phyloP scores from a whole-genome alignment of 1,139 yeast genomes.

The Yamadazyma triangularis region DNA sequence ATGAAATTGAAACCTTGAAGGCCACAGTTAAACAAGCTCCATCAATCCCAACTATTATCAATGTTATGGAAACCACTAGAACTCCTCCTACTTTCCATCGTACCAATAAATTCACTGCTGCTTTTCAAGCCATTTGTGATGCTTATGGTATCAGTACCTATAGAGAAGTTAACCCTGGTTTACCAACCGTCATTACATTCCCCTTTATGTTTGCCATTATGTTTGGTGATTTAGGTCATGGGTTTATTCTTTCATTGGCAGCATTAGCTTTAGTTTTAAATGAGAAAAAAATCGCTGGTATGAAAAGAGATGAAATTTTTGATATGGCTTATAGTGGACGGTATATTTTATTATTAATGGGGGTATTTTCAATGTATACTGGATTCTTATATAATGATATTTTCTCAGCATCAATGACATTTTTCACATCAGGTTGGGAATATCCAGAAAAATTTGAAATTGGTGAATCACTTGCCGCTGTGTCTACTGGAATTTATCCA shows the following conservation, averaged over 20 bases:
- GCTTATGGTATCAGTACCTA: slow-evolving; percentile 94
- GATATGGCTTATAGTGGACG: slow-evolving; percentile 96
- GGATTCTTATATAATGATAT: slow-evolving; percentile 92
- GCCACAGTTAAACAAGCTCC: slow-evolving; percentile 24
- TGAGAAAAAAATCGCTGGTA: slow-evolving; percentile 59
- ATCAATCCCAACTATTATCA: slow-evolving; percentile 46
- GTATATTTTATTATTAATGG: slow-evolving; percentile 87
- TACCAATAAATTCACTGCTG: slow-evolving; percentile 86
- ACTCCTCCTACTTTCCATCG: slow-evolving; percentile 93
- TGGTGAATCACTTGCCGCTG: slow-evolving; percentile 62
- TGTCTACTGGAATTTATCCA: slow-evolving; percentile 54
- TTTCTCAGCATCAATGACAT: slow-evolving; percentile 83
- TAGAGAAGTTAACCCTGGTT: slow-evolving; percentile 93
- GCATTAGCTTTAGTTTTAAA: slow-evolving; percentile 66
- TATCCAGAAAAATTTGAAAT: slow-evolving; percentile 60
- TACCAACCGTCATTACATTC: slow-evolving; percentile 91
- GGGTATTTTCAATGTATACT: slow-evolving; percentile 86
- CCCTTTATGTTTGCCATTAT: slow-evolving; percentile 99
- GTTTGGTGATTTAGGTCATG: slow-evolving; percentile 99
- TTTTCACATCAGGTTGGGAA: slow-evolving; percentile 83
- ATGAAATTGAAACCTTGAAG: slow-evolving; percentile 42
- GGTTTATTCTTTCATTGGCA: slow-evolving; percentile 70
- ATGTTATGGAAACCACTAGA: slow-evolving; percentile 72
- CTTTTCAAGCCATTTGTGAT: slow-evolving; percentile 90
- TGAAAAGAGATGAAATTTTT: slow-evolving; percentile 86